Base-by-base conservation (phyloP, 148 eudicot species). In the Rhododendron griersonianum region DNA sequence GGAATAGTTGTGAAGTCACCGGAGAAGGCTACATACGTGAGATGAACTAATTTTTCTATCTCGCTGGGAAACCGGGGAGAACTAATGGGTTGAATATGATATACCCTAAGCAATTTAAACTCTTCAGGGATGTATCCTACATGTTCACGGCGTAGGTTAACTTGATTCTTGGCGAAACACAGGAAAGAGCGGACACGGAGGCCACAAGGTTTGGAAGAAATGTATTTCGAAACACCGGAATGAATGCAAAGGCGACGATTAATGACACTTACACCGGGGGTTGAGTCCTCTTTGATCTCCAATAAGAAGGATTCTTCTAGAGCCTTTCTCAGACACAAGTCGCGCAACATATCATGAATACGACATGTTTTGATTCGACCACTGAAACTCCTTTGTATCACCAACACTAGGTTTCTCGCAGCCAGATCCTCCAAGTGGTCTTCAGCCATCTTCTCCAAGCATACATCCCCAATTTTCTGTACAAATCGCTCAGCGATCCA, bases 401-500 rank as follows among this genome's bases (percentile, higher is more conserved):
- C 87, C 80, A 89, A 67, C 21, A 91, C 83, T 48, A 91, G 83
- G 73, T 88, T 91, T 63, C 90, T 85, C 53, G 86, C 88, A 33
- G 85, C 86, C 1, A 91, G 88, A 28, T 91, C 91, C 51, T 87
- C 85, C 84, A 91, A 88, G 53, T 85, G 81, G 23, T 87, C 90
- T 55, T 87, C 89, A 1, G 93, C 91, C 3, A 74, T 51, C 39
- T 87, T 87, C 67, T 91, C 92, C 81, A 87, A 28, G 10, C 45
- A 0, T 41, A 51, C 82, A 11, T 78, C 73, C 57, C 86, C 86
- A 19, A 37, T 19, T 25, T 69, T 80, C 25, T 82, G 85, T 33
- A 90, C 85, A 53, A 91, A 88, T 30, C 91, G 89, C 78, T 91
- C 92, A 1, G 92, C 88, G 0, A 88, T 47, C 92, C 91, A 91